Conservation (phyloP, 441 rosid genomes). For the Syzygium malaccense region DNA sequence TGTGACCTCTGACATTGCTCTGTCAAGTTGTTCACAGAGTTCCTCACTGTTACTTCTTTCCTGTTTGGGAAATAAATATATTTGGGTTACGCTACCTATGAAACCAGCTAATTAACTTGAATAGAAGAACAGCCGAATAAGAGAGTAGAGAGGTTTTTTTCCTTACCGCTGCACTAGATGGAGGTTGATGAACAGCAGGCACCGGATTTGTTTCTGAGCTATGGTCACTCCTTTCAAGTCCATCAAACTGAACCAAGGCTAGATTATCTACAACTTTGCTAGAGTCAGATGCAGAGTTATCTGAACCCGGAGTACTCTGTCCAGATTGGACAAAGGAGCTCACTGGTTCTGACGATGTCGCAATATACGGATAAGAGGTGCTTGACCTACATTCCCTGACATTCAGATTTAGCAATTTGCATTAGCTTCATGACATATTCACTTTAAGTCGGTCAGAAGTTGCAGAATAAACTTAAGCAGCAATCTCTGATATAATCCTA, state of each 20-base stretch:
- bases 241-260: background rate
- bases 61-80: background rate
- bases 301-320: background rate
- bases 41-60: background rate
- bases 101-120: background rate
- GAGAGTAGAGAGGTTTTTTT: background rate
- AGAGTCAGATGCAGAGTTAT: background rate
- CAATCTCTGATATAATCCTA: background rate
- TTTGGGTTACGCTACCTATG: background rate
- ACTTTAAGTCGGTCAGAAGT: background rate
- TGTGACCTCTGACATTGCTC: conserved; percentile 2
- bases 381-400: background rate
- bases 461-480: background rate
- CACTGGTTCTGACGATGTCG: background rate
- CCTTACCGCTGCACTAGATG: background rate
- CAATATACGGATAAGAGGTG: background rate
- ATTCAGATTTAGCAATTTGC: background rate
- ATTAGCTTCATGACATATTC: background rate
- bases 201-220: background rate
- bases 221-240: background rate
- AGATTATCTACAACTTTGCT: background rate
- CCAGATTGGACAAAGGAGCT: background rate
- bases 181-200: background rate
- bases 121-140: background rate
- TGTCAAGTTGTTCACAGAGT: background rate